Percentiles rank a stretch among this genome's conserved stretches.
Evolutionary conservation across 202 grass and related monocot genomes (phyloP).

Genomic region (Setaria italica): DNA sequence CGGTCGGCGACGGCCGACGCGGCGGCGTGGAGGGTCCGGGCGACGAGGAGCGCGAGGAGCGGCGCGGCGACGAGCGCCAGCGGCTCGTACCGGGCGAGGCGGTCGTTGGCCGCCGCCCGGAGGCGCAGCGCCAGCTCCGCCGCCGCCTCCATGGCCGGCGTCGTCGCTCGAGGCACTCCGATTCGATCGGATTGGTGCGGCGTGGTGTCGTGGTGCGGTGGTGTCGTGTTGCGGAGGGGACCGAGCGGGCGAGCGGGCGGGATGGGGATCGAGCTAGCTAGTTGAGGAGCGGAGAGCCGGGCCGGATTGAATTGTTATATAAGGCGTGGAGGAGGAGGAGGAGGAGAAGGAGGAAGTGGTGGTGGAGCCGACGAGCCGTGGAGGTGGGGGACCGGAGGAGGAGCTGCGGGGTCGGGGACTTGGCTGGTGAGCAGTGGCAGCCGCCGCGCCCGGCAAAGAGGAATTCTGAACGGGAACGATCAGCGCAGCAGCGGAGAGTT

Average conservation of each 20-base stretch:
- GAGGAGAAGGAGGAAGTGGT: not conserved
- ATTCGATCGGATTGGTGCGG: slow-evolving; percentile 18
- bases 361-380: not conserved
- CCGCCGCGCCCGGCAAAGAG: slow-evolving; percentile 26
- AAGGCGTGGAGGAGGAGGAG: not conserved
- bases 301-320: slow-evolving; percentile 39
- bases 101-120: slow-evolving; percentile 61
- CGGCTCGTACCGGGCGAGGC: slow-evolving; percentile 77
- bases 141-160: slow-evolving; percentile 33
- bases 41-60: slow-evolving; percentile 67
- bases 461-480: not conserved
- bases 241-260: not conserved
- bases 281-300: not conserved
- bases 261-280: not conserved
- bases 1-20: slow-evolving; percentile 56
- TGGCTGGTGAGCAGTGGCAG: not conserved
- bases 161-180: not conserved
- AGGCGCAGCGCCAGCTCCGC: slow-evolving; percentile 52
- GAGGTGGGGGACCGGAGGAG: not conserved
- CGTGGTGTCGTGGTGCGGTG: slow-evolving; percentile 12
- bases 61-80: slow-evolving; percentile 69
- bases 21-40: slow-evolving; percentile 60
- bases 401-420: not conserved
- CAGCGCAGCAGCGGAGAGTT: not conserved
- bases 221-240: not conserved